Evolutionary conservation across 2,329 filamentous ascomycete genomes (phyloP).

Genomic region (Aureobasidium zeae): DNA sequence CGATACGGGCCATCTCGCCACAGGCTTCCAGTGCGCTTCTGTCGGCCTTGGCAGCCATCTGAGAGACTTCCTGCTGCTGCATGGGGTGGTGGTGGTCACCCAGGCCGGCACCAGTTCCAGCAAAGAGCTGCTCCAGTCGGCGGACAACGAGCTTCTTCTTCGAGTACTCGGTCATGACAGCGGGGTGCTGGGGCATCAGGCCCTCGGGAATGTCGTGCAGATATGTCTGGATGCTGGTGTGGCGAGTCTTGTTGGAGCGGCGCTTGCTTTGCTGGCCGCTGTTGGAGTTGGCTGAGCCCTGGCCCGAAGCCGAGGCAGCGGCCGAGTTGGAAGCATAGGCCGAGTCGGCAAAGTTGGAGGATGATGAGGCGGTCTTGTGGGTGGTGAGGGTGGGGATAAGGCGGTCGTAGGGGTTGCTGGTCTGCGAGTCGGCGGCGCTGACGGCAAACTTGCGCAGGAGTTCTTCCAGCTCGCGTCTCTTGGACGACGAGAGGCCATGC

Average conservation of each 20-base stretch:
- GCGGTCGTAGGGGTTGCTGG: conserved; percentile 29
- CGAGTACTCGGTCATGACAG: conserved; percentile 58
- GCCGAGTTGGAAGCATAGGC: conserved; percentile 54
- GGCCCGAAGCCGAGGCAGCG: conserved; percentile 38
- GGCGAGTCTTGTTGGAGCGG: conserved; percentile 28
- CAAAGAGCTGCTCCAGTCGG: conserved; percentile 71
- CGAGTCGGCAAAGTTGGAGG: conserved; percentile 42
- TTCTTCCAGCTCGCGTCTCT: conserved; percentile 68
- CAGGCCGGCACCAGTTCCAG: conserved; percentile 49
- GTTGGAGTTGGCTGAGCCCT: conserved; percentile 30
- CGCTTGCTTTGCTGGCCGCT: conserved; percentile 16
- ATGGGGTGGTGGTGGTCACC: conserved; percentile 41
- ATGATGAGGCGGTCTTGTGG: conserved; percentile 53
- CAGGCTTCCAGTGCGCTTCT: conserved; percentile 32
- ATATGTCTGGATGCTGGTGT: conserved; percentile 59
- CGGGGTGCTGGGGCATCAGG: conserved; percentile 50
- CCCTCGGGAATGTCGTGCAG: conserved; percentile 64
- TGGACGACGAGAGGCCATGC: conserved; percentile 60
- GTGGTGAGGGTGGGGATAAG: conserved; percentile 42
- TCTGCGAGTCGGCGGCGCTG: conserved; percentile 42
- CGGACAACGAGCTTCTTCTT: conserved; percentile 70
- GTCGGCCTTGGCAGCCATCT: conserved; percentile 43
- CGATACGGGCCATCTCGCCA: conserved; percentile 28
- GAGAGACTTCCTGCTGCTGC: conserved; percentile 50
- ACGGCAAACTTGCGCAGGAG: conserved; percentile 62